Evolutionary conservation across 441 rosid genomes (phyloP).

Genomic region (Manihot esculenta): DNA sequence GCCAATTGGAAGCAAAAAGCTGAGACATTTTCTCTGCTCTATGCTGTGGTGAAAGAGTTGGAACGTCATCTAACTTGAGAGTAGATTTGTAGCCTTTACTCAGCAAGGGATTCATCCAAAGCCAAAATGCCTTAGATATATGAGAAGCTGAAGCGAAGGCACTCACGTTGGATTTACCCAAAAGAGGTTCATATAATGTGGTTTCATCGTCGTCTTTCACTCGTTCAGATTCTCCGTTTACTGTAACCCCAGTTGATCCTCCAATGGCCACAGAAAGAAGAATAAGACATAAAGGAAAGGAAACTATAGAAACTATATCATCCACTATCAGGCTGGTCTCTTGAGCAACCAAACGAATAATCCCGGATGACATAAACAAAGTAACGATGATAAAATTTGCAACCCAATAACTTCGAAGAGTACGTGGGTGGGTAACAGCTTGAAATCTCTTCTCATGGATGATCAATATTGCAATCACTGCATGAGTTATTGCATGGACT

Average conservation of each 20-base stretch:
- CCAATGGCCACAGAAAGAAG: conserved; percentile 54
- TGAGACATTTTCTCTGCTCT: conserved; percentile 68
- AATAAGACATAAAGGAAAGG: conserved; percentile 58
- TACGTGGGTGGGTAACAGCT: conserved; percentile 53
- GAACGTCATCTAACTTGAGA: conserved; percentile 67
- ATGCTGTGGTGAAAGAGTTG: conserved; percentile 71
- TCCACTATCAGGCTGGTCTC: conserved; percentile 40
- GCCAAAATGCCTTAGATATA: conserved; percentile 73
- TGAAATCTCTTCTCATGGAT: conserved; percentile 71
- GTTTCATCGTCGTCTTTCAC: conserved; percentile 27
- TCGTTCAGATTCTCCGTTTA: conserved; percentile 30
- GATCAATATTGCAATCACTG: conserved; percentile 50
- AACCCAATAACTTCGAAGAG: conserved; percentile 73
- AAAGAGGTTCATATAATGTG: conserved; percentile 31
- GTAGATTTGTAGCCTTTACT: conserved; percentile 78
- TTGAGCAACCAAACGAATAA: conserved; percentile 39
- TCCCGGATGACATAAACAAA: conserved; percentile 54
- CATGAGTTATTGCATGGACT: conserved; percentile 69
- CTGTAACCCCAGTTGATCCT: conserved; percentile 66
- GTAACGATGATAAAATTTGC: conserved; percentile 40
- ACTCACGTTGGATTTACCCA: conserved; percentile 48
- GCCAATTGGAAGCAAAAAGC: conserved; percentile 71
- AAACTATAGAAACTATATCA: conserved; percentile 51
- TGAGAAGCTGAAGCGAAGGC: conserved; percentile 74
- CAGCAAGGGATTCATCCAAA: conserved; percentile 91